Conservation (phyloP, 2,329 filamentous ascomycete genomes). For the Hypoxylon sp. region DNA sequence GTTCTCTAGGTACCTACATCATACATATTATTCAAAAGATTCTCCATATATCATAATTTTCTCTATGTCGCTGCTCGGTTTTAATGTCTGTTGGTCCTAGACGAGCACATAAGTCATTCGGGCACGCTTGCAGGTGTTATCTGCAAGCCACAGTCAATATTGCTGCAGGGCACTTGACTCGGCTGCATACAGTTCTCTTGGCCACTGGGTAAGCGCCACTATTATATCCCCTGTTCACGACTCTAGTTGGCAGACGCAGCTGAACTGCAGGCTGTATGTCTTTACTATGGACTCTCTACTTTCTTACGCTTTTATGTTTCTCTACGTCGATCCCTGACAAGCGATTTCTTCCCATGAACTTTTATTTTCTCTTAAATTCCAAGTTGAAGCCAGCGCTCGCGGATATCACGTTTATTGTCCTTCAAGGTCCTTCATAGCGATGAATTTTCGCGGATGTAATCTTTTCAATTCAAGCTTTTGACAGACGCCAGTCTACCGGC, state of each 20-base stretch:
- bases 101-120: not conserved
- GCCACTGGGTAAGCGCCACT: conserved; percentile 2
- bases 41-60: not conserved
- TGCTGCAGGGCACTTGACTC: not conserved
- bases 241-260: conserved; percentile 6
- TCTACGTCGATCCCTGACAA: not conserved
- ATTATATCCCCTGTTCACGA: conserved; percentile 1
- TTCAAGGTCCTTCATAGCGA: not conserved
- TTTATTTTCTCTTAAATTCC: not conserved
- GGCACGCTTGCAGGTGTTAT: not conserved
- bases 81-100: not conserved
- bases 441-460: not conserved
- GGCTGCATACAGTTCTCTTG: conserved; percentile 3
- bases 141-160: conserved; percentile 27
- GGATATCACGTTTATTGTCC: not conserved
- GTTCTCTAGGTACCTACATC: no score
- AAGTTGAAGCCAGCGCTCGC: conserved; percentile 1
- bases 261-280: conserved; percentile 7
- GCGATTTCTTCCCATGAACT: not conserved
- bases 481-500: conserved; percentile 21
- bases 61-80: not conserved
- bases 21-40: not conserved
- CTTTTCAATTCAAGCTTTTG: conserved; percentile 23
- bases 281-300: not conserved
- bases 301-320: not conserved